Percentiles rank a stretch among this genome's conserved stretches.
Conservation (phyloP, 352 stramenopile species). For the Globisporangium radiosum region DNA sequence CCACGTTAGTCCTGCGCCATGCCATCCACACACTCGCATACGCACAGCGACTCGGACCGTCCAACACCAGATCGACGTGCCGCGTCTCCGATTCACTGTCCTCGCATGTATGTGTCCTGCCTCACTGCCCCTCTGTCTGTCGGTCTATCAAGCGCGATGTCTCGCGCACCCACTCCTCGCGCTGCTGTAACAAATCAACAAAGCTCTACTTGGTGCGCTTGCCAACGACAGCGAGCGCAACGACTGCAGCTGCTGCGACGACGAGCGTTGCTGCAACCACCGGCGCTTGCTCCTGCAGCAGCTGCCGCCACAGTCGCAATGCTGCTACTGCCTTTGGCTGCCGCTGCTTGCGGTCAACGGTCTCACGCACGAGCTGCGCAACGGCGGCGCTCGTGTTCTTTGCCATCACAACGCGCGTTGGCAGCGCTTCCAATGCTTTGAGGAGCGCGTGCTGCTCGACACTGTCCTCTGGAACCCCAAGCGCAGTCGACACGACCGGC, state of each 20-base stretch:
- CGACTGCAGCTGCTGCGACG: slow-evolving; percentile 24
- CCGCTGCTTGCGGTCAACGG: slow-evolving; percentile 12
- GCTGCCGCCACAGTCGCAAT: neutral
- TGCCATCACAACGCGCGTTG: slow-evolving; percentile 51
- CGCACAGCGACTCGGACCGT: no score
- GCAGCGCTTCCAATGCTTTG: slow-evolving; percentile 62
- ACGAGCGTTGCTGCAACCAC: slow-evolving; percentile 28
- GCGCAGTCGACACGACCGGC: slow-evolving; percentile 86
- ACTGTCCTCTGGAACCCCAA: slow-evolving; percentile 61
- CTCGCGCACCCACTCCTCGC: no score
- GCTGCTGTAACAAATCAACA: no score
- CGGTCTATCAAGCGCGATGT: no score
- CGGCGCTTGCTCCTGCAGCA: slow-evolving; percentile 16
- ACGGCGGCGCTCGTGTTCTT: slow-evolving; percentile 62
- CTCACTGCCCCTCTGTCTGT: no score
- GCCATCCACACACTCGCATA: no score
- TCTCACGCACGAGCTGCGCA: slow-evolving; percentile 52
- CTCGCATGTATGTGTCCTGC: no score
- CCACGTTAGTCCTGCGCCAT: no score
- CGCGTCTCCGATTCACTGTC: no score
- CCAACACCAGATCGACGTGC: no score
- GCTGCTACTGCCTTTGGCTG: no score
- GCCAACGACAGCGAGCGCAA: slow-evolving; percentile 35
- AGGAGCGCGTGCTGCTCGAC: slow-evolving; percentile 74
- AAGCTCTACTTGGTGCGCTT: slow-evolving; percentile 1